Evolutionary conservation across 2,329 filamentous ascomycete species (phyloP).

Genomic region (Cladophialophora psammophila): DNA sequence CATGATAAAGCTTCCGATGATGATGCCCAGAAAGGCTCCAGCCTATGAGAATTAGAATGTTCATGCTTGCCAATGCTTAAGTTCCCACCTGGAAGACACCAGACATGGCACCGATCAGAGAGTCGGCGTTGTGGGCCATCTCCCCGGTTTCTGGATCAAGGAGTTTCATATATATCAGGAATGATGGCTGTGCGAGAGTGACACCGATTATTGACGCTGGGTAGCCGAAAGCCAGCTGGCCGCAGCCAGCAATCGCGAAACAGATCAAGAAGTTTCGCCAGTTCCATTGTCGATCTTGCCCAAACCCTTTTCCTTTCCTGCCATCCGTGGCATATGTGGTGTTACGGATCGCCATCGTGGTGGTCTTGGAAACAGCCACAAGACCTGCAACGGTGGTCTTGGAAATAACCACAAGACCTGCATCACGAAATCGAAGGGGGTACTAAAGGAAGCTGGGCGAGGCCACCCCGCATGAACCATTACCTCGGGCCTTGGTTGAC

Average conservation of each 20-base stretch:
- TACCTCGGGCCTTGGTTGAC: background rate
- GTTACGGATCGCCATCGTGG: background rate
- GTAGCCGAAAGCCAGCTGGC: conserved; percentile 9
- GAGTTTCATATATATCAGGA: conserved; percentile 45
- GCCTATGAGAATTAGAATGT: conserved; percentile 1
- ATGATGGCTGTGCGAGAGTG: conserved; percentile 49
- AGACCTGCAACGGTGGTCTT: no score
- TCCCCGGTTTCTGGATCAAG: background rate
- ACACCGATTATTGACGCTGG: conserved; percentile 30
- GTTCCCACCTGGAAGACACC: conserved; percentile 7
- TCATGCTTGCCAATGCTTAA: no score
- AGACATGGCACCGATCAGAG: conserved; percentile 16
- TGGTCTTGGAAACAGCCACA: background rate
- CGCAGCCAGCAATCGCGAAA: background rate
- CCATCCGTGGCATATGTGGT: background rate
- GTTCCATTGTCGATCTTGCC: conserved; percentile 1
- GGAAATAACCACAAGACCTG: background rate
- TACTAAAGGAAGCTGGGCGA: background rate
- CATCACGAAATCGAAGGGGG: background rate
- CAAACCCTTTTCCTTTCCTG: background rate
- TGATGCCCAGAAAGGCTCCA: conserved; percentile 2
- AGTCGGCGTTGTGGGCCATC: background rate
- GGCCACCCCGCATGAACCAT: background rate
- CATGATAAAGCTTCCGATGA: conserved; percentile 6
- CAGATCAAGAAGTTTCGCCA: conserved; percentile 6